Evolutionary conservation across 2,329 filamentous ascomycete species (phyloP).

Genomic region (Allantophomopsis cytisporea): DNA sequence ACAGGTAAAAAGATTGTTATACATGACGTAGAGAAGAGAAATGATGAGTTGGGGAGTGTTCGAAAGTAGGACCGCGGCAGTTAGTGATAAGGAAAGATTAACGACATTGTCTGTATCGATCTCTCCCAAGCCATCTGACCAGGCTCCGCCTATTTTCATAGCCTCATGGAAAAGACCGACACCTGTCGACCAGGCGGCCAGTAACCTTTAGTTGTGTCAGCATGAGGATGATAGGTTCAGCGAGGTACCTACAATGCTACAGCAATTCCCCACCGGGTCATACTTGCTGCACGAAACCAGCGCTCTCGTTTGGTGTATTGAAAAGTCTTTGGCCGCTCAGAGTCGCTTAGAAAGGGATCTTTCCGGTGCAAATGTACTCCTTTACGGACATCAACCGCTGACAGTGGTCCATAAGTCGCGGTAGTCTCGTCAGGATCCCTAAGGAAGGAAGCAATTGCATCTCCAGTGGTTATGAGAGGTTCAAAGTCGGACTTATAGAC

Average conservation of each 20-base stretch:
- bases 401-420: slow-evolving; percentile 6
- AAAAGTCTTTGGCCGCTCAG: too few relatives aligned
- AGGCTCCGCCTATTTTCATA: slow-evolving; percentile 1
- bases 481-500: slow-evolving; percentile 3
- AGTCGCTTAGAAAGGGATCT: too few relatives aligned
- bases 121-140: too few relatives aligned
- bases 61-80: slow-evolving; percentile 9
- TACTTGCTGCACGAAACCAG: slow-evolving; percentile 5
- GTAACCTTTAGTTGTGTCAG: neutral
- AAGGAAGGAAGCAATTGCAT: slow-evolving; percentile 23
- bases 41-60: slow-evolving; percentile 20
- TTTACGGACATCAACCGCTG: neutral
- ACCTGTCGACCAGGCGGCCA: too few relatives aligned
- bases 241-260: slow-evolving; percentile 4
- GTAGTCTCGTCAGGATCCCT: slow-evolving; percentile 17
- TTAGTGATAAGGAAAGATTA: too few relatives aligned
- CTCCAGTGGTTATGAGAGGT: slow-evolving; percentile 19
- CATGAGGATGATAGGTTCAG: neutral
- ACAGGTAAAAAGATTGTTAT: slow-evolving; percentile 17
- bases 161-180: too few relatives aligned
- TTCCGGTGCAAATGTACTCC: neutral
- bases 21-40: slow-evolving; percentile 18
- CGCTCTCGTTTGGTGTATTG: neutral
- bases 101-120: too few relatives aligned
- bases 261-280: slow-evolving; percentile 5